phyloP scores from a whole-genome alignment of 129 eudicot genomes.

The Artemisia annua region DNA sequence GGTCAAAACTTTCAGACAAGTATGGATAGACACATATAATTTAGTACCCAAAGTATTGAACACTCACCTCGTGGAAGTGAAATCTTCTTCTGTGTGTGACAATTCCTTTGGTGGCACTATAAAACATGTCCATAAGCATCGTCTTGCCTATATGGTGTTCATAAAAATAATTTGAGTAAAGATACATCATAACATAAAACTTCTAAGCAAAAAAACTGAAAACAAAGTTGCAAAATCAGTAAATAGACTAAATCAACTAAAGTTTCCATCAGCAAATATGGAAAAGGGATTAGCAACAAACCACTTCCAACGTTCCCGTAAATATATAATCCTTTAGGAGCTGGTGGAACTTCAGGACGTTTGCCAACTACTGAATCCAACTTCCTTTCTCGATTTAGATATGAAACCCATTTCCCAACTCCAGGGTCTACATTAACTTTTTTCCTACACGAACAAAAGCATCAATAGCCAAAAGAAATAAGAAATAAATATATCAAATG shows the following conservation, averaged over 20 bases:
- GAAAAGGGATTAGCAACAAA: constrained; percentile 33
- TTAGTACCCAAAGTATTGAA: not conserved
- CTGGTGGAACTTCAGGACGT: constrained; percentile 70
- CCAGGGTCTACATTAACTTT: constrained; percentile 74
- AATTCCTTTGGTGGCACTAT: constrained; percentile 77
- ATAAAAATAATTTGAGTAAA: not conserved
- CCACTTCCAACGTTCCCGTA: constrained; percentile 99
- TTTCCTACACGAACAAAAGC: constrained; percentile 38
- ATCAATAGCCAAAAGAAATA: constrained; percentile 21
- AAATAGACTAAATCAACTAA: not conserved
- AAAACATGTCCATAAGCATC: constrained; percentile 98
- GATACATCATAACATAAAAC: not conserved
- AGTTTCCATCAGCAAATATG: not conserved
- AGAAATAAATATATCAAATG: not conserved
- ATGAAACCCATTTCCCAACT: constrained; percentile 97
- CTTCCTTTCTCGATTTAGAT: constrained; percentile 86
- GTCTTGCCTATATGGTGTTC: constrained; percentile 65
- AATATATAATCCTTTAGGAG: constrained; percentile 91
- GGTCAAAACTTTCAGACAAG: not conserved
- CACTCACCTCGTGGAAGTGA: constrained; percentile 93
- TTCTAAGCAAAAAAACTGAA: constrained; percentile 3
- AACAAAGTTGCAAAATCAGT: not conserved
- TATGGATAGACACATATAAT: not conserved
- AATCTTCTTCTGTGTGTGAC: constrained; percentile 85
- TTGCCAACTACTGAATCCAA: constrained; percentile 73